Evolutionary conservation across 2,329 filamentous ascomycete species (phyloP), one percentile per base, ranked within the genome.

Genomic region (Ascocoryne sarcoides): DNA sequence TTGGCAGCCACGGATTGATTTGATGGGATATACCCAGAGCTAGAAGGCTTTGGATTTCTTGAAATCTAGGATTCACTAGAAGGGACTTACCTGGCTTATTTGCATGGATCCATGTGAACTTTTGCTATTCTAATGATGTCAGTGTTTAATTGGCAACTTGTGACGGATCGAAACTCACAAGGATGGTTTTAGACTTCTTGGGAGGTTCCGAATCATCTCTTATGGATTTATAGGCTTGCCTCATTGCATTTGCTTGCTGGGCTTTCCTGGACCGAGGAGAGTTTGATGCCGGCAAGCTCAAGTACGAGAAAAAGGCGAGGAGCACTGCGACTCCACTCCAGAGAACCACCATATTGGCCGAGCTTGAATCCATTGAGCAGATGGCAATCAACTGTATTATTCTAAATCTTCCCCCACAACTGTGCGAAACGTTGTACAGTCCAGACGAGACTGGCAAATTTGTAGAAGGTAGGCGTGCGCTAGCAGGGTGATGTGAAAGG

Each of bases 1-100:
- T 14, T 67, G 60, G 39, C 81, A 72, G 37, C 73, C 75, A 26
- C 77, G 74, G n/a, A 86, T 69, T 5, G 72, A 79, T 58, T 87
- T 87, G 62, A 87, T 79, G 31, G 83, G 82, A 58, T 87, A 85
- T 35, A 82, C 69, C 60, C 79, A 84, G 26, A 87, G 68, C 74
- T 80, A 47, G 9, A 4, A 15, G 4, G 36, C 8, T 34, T 21
- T 7, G 26, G 14, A 15, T 30, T 5, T 36, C 14, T 9, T 26
- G n/a, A n/a, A n/a, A n/a, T 36, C 10, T 15, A 14, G 20, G n/a
- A 26, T 40, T 45, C 41, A 18, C 2, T 26, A 28, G n/a, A n/a
- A 14, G 3, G 10, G 10, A 31, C 42, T 36, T 43, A 56, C 53
- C 40, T 57, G 46, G 16, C 43, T 49, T 29, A 57, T 48, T 30